Evolutionary conservation across 129 eudicot species (phyloP).

Genomic region (Helianthus tuberosus): DNA sequence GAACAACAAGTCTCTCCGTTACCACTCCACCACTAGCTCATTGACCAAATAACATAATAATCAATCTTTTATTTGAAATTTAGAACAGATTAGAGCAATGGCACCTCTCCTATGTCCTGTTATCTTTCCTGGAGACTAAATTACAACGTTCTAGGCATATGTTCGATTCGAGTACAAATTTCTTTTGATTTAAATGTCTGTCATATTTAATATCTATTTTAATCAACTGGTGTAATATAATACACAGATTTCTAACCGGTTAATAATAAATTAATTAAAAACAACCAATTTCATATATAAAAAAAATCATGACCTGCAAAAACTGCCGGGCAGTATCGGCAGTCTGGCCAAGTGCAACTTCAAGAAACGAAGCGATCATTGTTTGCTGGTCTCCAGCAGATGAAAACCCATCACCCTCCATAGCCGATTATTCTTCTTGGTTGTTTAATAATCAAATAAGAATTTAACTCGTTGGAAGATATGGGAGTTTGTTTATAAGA

Average conservation of each 20-base stretch:
- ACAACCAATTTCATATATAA: background rate
- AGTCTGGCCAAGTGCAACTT: conserved; percentile 86
- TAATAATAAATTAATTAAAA: too few species aligned
- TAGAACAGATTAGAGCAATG: background rate
- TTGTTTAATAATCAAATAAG: too few species aligned
- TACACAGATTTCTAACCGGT: too few species aligned
- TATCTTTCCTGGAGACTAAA: background rate
- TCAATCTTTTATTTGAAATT: background rate
- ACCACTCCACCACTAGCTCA: too few species aligned
- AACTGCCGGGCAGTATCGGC: conserved; percentile 75
- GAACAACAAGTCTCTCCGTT: too few species aligned
- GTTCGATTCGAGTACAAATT: background rate
- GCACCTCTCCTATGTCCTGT: too few species aligned
- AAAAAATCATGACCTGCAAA: conserved; percentile 52
- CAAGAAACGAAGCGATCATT: conserved; percentile 73
- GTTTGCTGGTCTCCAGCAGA: conserved; percentile 50
- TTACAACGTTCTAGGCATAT: background rate
- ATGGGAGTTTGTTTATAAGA: too few species aligned
- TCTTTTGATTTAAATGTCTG: background rate
- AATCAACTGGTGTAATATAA: too few species aligned
- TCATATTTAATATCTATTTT: too few species aligned
- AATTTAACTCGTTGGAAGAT: too few species aligned
- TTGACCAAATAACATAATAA: background rate
- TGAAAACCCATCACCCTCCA: conserved; percentile 42
- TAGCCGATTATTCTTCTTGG: background rate